Evolutionary conservation across 768 basidiomycete species (phyloP), one percentile per base, ranked within the genome.

Genomic region (Phlebiopsis gigantea): DNA sequence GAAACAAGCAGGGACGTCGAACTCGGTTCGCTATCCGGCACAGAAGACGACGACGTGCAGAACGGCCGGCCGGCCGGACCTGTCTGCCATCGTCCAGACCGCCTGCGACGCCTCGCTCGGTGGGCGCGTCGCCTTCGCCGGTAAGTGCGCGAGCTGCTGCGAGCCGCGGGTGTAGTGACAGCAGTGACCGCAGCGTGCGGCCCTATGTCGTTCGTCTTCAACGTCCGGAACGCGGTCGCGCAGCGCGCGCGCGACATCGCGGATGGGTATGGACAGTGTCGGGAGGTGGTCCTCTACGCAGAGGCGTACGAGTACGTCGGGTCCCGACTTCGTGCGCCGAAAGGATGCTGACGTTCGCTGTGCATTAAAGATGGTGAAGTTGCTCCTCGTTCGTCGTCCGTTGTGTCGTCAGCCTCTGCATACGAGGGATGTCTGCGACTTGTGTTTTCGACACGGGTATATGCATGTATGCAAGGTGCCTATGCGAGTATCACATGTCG

Each of bases 281-380:
- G 56, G 41, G 64, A 72, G 46, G 22, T 71, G 21, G 66, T 68
- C 62, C 41, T 71, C 46, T 68, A 72, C 57, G 63, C 69, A 19
- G 70, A 73, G 63, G 64, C 66, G 5, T 72, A 70, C 56, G 66
- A 68, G 68, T 69, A 26, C 19, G 65, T 60, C n/a, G n/a, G n/a
- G 9, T 30, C 10, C 12, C 22, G 19, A 9, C 6, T 46, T 46
- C 42, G 42, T 17, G 42, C 5, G n/a, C n/a, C n/a, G n/a, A n/a
- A n/a, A n/a, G n/a, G n/a, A n/a, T n/a, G n/a, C n/a, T n/a, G n/a
- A n/a, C n/a, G n/a, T n/a, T n/a, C n/a, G n/a, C n/a, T n/a, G n/a
- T n/a, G n/a, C n/a, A n/a, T n/a, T n/a, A n/a, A n/a, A n/a, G n/a
- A n/a, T n/a, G n/a, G n/a, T n/a, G n/a, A n/a, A n/a, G n/a, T n/a